Evolutionary conservation across 495 filamentous ascomycete genomes (phyloP).

Genomic region (Hypoxylon fuscum): DNA sequence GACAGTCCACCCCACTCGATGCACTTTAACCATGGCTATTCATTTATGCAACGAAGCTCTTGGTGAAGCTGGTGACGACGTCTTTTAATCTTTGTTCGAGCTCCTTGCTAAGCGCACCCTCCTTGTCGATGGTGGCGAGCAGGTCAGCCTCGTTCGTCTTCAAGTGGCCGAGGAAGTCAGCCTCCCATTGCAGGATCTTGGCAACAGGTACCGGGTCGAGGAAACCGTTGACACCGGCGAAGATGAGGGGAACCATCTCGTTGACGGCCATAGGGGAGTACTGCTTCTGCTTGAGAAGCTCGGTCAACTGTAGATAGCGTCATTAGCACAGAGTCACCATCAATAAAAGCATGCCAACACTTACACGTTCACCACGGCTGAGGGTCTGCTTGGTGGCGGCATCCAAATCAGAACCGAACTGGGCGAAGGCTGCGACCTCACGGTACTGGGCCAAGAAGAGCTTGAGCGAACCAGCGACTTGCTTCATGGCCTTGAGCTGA

Average conservation of each 20-base stretch:
- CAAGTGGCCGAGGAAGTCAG: conserved; percentile 91
- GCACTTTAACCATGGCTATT: conserved; percentile 43
- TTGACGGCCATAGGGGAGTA: conserved; percentile 98
- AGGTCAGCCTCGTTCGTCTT: conserved; percentile 88
- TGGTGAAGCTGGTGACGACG: conserved; percentile 82
- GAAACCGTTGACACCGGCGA: conserved; percentile 97
- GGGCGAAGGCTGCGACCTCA: conserved; percentile 99
- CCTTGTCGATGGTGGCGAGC: conserved; percentile 88
- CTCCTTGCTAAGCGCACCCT: conserved; percentile 96
- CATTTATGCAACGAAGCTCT: conserved; percentile 76
- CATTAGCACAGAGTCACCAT: conserved; percentile 43
- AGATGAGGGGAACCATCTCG: conserved; percentile 99
- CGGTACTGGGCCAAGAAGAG: conserved; percentile 99
- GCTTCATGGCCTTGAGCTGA: conserved; percentile 99
- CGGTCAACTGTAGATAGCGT: conserved; percentile 68
- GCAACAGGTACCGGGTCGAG: conserved; percentile 85
- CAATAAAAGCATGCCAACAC: conserved; percentile 37
- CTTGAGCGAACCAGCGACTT: conserved; percentile 99
- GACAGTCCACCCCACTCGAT: conserved; percentile 53
- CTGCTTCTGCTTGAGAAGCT: conserved; percentile 99
- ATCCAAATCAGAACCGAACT: conserved; percentile 99
- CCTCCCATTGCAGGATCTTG: conserved; percentile 90
- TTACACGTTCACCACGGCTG: conserved; percentile 96
- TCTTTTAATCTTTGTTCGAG: conserved; percentile 88
- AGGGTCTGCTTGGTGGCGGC: conserved; percentile 99